Evolutionary conservation across 495 filamentous ascomycete species (phyloP), one percentile per base, ranked within the genome.

Genomic region (Hypoxylon fuscum): DNA sequence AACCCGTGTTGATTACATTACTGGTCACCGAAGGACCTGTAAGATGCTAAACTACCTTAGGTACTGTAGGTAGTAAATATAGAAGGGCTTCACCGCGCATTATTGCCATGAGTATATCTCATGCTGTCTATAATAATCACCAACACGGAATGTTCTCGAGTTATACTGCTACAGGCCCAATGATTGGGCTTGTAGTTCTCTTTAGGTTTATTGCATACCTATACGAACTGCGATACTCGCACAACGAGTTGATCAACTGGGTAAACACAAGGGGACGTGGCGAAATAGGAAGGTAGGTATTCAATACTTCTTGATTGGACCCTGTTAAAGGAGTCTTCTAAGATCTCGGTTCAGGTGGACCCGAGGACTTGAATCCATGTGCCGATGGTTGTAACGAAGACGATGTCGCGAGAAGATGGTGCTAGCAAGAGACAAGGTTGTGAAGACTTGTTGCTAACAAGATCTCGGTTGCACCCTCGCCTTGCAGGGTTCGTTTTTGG

Each of bases 301-400:
- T 52, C 3, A 38, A 59, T 65, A 59, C 62, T 57, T 60, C 15
- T 6, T 2, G 40, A n/a, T 15, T 44, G 31, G 53, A 44, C 56
- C 62, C 56, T 57, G 55, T 18, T 29, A 27, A 47, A 42, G 51
- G 41, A 55, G 41, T 40, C 46, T 60, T 37, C 45, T 55, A 22
- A 57, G 62, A 66, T 61, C 62, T 60, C 42, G 62, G 62, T 56
- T 51, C 18, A 0, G 46, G 62, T 66, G 62, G 62, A 57, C 27
- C 62, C 52, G 27, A 55, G 44, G 10, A 32, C 21, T 50, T 23
- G 14, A 56, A 55, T 18, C 56, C 62, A 56, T 59, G 56, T 57
- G 56, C 37, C 17, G 47, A 57, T 47, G 50, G 52, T 53, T 15
- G 46, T 25, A 48, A 34, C 15, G 40, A 41, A 46, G 25, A 18